Evolutionary conservation across 1,284 basidiomycete species (phyloP).

Genomic region (Melanopsichium pennsylvanicum): DNA sequence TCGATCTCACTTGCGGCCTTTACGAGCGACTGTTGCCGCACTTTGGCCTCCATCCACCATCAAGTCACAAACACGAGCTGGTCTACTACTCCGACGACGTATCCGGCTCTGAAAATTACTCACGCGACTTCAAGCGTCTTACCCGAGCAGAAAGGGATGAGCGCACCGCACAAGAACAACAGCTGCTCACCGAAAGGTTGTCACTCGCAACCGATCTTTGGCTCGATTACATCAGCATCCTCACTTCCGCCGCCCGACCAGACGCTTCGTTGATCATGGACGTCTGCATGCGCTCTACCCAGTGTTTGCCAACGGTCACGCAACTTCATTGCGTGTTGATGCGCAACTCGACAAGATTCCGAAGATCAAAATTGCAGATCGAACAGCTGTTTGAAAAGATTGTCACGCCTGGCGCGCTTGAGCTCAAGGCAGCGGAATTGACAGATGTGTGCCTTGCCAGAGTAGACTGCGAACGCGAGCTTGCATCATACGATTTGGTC

Average conservation of each 20-base stretch:
- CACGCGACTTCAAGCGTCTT: conserved; percentile 27
- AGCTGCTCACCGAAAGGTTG: conserved; percentile 22
- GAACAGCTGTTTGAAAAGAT: conserved; percentile 45
- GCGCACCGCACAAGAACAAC: conserved; percentile 23
- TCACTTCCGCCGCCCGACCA: conserved; percentile 11
- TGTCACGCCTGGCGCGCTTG: conserved; percentile 27
- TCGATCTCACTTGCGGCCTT: conserved; percentile 26
- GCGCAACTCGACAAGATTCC: conserved; percentile 41
- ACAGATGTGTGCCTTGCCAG: conserved; percentile 53
- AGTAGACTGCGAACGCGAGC: conserved; percentile 59
- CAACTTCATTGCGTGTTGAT: conserved; percentile 48
- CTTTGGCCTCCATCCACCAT: conserved; percentile 37
- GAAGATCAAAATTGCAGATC: conserved; percentile 44
- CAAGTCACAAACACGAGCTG: conserved; percentile 22
- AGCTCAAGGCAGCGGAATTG: conserved; percentile 24
- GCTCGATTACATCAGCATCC: conserved; percentile 50
- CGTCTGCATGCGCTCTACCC: conserved; percentile 36
- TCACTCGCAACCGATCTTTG: conserved; percentile 49
- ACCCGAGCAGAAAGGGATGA: conserved; percentile 7
- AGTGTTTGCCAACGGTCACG: conserved; percentile 44
- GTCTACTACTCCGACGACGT: conserved; percentile 27
- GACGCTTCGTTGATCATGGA: conserved; percentile 42
- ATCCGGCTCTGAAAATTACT: conserved; percentile 14
- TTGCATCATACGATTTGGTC: conserved; percentile 35
- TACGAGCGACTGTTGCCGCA: conserved; percentile 32